These are phyloP conservation scores for Vitis cinerea DNA, from an alignment of 164 flowering plant species.

Conservation along the genomic window DNA sequence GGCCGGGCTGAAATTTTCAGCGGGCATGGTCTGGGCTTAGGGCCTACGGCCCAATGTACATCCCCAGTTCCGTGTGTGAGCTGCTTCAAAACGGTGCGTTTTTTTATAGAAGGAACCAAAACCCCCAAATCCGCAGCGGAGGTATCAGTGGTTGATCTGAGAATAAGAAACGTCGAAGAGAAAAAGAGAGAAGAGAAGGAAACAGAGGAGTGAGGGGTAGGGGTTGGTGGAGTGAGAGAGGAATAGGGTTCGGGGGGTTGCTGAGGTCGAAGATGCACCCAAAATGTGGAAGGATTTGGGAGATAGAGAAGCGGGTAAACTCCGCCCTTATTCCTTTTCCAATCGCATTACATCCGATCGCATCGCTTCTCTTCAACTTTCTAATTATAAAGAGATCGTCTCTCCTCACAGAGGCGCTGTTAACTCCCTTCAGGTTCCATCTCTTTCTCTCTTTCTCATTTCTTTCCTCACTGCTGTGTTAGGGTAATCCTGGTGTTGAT, in stretches of 20 bases:
- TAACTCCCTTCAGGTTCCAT: conserved; percentile 81
- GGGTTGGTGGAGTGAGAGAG: too few species aligned
- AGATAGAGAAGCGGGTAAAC: conserved; percentile 75
- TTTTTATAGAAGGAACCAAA: too few species aligned
- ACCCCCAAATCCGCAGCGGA: too few species aligned
- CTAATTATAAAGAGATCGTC: conserved; percentile 79
- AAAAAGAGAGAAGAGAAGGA: background rate
- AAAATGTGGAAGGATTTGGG: conserved; percentile 85
- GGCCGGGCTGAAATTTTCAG: too few species aligned
- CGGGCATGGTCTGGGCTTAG: too few species aligned
- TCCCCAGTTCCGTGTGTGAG: too few species aligned
- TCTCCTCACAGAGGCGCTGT: conserved; percentile 79
- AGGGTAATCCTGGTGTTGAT: too few species aligned
- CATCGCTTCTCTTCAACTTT: conserved; percentile 60
- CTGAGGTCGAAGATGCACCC: conserved; percentile 61
- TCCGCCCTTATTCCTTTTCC: conserved; percentile 59
- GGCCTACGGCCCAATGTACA: too few species aligned
- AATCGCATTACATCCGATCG: conserved; percentile 59
- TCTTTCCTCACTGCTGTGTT: background rate
- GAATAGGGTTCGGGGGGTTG: background rate
- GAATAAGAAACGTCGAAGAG: background rate
- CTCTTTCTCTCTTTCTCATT: background rate
- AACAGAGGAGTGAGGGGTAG: too few species aligned
- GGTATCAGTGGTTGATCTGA: too few species aligned
- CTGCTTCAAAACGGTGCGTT: too few species aligned